Evolutionary conservation across 176 grass and related monocot genomes (phyloP).

Genomic region (Leersia perrieri): DNA sequence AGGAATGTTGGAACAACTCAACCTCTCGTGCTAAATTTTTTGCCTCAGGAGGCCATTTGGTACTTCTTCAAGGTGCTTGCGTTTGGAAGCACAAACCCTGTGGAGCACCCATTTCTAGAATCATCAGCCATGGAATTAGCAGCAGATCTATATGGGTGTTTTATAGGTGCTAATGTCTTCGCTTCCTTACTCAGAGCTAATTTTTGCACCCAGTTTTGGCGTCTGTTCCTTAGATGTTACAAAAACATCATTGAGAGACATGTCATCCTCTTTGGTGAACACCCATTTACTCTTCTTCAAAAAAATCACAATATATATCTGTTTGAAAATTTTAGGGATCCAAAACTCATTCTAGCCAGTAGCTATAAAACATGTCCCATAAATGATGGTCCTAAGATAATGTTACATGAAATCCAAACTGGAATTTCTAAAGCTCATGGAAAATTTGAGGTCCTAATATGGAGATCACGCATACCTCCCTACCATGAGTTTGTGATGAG

Average conservation of each 20-base stretch:
- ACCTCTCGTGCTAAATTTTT: neutral
- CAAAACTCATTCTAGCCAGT: too few relatives aligned
- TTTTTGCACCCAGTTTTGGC: neutral
- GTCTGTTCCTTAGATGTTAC: neutral
- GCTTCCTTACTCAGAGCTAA: neutral
- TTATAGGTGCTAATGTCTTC: neutral
- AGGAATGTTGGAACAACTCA: neutral
- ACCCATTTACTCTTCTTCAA: neutral
- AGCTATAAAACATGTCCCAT: too few relatives aligned
- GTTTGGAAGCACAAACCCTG: constrained; percentile 2
- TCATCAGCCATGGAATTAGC: neutral
- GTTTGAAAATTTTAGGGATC: too few relatives aligned
- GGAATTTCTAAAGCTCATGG: neutral
- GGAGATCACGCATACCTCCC: neutral
- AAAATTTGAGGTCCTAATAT: neutral
- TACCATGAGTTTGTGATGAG: neutral
- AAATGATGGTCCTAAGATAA: too few relatives aligned
- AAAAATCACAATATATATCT: neutral
- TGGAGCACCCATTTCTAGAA: neutral
- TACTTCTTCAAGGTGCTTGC: constrained; percentile 22
- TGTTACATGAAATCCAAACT: too few relatives aligned
- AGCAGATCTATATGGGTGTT: neutral
- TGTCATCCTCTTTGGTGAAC: neutral
- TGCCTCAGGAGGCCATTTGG: neutral
- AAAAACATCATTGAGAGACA: neutral